A percentile compares a stretch with the other conserved stretches of the same genome.
Conservation (phyloP, 2,329 filamentous ascomycete species). For the Cryphonectria carpinicola region DNA sequence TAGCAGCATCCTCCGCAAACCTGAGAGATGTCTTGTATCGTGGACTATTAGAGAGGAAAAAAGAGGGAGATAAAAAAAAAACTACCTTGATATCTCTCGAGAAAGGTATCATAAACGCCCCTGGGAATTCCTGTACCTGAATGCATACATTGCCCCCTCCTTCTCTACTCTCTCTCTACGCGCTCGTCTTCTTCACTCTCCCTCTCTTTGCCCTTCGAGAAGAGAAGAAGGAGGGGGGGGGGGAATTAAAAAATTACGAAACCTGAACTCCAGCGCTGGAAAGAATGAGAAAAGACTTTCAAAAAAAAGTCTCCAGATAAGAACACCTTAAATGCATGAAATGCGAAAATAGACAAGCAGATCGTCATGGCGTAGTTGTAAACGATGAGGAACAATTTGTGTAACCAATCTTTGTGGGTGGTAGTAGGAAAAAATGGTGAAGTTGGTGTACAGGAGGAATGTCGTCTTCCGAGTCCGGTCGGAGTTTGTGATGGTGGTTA, state of each 20-base stretch:
- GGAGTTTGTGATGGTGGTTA: not conserved
- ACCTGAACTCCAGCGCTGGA: constrained; percentile 28
- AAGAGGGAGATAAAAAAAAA: not conserved
- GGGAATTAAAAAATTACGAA: not conserved
- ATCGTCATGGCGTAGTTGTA: not conserved
- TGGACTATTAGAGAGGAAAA: not conserved
- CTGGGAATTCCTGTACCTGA: constrained; percentile 8
- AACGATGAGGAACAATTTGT: not conserved
- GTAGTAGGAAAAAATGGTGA: not conserved
- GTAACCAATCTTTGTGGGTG: not conserved
- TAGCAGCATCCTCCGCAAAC: no score
- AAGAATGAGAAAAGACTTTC: constrained; percentile 1
- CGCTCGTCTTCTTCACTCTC: not conserved
- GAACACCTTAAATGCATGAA: constrained; percentile 4
- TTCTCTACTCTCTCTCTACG: not conserved
- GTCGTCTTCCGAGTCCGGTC: not conserved
- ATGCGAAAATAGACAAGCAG: not conserved
- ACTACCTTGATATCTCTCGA: not conserved
- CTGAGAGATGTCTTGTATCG: not conserved
- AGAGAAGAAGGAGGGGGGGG: not conserved
- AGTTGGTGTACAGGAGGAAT: not conserved
- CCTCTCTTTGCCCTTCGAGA: not conserved
- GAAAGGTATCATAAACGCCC: not conserved
- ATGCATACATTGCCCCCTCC: not conserved
- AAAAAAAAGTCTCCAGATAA: constrained; percentile 9